Conservation (phyloP, 345 rosid genomes). For the Pseudoturritis turrita region DNA sequence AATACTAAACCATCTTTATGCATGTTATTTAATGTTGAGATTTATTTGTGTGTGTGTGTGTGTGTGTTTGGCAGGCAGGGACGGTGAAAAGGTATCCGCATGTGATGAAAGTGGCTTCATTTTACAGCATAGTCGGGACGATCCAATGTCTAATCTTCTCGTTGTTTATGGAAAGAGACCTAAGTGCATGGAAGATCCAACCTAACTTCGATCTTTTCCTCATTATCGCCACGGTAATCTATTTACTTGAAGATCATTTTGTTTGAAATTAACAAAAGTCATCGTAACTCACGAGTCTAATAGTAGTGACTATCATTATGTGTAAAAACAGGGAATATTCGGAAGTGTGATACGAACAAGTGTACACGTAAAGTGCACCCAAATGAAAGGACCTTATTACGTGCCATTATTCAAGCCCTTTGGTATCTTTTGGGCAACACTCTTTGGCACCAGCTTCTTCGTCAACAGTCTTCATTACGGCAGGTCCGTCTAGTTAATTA, state of each 20-base stretch:
- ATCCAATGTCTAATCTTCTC: constrained; percentile 54
- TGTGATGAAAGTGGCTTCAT: constrained; percentile 64
- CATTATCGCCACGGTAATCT: constrained; percentile 55
- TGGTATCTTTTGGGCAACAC: constrained; percentile 58
- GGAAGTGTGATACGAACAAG: constrained; percentile 55
- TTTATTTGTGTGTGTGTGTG: background rate
- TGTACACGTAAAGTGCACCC: constrained; percentile 46
- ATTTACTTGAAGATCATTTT: background rate
- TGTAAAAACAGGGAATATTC: constrained; percentile 48
- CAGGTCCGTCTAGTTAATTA: constrained; percentile 43
- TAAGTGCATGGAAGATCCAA: constrained; percentile 61
- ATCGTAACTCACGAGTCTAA: background rate
- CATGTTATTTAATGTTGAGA: background rate
- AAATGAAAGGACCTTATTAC: constrained; percentile 57
- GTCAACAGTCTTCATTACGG: constrained; percentile 72
- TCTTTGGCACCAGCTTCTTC: constrained; percentile 64
- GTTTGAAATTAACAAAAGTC: background rate
- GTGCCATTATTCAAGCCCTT: constrained; percentile 77
- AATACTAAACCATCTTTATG: background rate
- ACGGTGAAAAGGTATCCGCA: constrained; percentile 55
- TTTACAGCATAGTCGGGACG: constrained; percentile 67
- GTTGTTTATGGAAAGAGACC: constrained; percentile 55
- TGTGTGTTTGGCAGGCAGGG: constrained; percentile 40
- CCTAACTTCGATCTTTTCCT: constrained; percentile 53
- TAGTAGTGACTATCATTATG: background rate